A percentile compares a stretch with the other conserved stretches of the same genome.
Conservation (phyloP, 169 alveolate species). For the Plasmodium gaboni region DNA sequence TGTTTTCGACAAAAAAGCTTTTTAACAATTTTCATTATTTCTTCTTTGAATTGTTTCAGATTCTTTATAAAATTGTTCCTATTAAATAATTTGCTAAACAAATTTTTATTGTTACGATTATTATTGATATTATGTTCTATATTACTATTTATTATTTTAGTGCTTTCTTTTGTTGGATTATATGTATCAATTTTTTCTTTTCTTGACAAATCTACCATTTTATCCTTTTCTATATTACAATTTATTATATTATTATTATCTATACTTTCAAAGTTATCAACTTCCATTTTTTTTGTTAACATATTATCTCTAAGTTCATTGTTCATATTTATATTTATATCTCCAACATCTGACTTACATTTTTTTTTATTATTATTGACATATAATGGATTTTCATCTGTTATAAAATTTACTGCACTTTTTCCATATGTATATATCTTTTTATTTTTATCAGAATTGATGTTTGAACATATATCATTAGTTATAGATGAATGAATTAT, state of each 20-base stretch:
- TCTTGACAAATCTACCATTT: too few species aligned
- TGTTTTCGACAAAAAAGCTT: conserved; percentile 36
- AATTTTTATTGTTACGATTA: too few species aligned
- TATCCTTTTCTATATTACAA: background rate
- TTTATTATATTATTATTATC: background rate
- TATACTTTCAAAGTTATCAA: background rate
- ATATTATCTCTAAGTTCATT: too few species aligned
- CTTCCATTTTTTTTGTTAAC: too few species aligned
- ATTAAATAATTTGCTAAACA: conserved; percentile 8
- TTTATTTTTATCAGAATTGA: background rate
- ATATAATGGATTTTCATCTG: background rate
- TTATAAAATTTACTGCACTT: background rate
- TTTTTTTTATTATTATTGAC: background rate
- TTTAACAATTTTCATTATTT: conserved; percentile 30
- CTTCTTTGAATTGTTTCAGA: conserved; percentile 30
- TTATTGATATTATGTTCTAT: too few species aligned
- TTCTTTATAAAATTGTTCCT: conserved; percentile 19
- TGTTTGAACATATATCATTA: background rate
- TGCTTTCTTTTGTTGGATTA: too few species aligned
- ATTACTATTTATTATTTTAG: too few species aligned
- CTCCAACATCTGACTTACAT: background rate
- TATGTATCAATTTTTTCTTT: too few species aligned
- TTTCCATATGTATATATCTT: conserved; percentile 15
- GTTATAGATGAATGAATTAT: background rate
- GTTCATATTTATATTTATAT: background rate